Conservation (phyloP, 352 stramenopile genomes). For the Plasmopara halstedii region DNA sequence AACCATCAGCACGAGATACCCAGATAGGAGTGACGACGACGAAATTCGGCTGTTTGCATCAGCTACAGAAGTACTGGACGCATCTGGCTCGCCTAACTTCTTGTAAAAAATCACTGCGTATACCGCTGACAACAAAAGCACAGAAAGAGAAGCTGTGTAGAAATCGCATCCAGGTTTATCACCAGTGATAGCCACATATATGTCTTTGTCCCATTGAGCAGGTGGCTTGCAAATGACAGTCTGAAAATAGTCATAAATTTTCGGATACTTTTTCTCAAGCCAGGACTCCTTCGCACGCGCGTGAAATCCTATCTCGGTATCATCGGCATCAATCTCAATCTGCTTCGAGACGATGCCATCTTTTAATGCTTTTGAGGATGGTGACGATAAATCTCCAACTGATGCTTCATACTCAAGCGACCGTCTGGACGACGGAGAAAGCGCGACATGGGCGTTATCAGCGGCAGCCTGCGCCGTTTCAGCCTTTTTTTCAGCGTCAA, state of each 20-base stretch:
- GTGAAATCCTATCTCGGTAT: conserved; percentile 27
- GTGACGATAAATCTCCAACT: conserved; percentile 3
- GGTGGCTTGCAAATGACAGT: conserved; percentile 57
- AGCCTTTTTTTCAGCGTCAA: conserved; percentile 26
- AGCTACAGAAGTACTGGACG: conserved; percentile 23
- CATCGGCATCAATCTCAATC: conserved; percentile 54
- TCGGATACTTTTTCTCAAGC: conserved; percentile 42
- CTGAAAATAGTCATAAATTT: conserved; percentile 49
- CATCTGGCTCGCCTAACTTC: conserved; percentile 48
- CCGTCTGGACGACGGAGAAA: conserved; percentile 13
- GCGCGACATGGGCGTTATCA: conserved; percentile 12
- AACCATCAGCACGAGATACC: conserved; percentile 80
- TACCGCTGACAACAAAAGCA: conserved; percentile 54
- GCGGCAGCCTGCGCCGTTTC: conserved; percentile 9
- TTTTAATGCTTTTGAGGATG: conserved; percentile 9
- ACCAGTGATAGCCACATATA: conserved; percentile 68
- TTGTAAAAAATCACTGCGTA: conserved; percentile 79
- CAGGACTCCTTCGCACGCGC: conserved; percentile 46
- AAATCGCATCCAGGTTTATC: conserved; percentile 75
- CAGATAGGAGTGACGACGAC: conserved; percentile 71
- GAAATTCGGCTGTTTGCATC: conserved; percentile 46
- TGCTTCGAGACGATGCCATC: conserved; percentile 43
- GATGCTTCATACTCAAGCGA: conserved; percentile 14
- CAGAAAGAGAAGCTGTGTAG: conserved; percentile 56
- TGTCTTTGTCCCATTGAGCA: conserved; percentile 79